phyloP scores from a whole-genome alignment of 1,139 yeast species.

The Saccharomyces pastorianus region DNA sequence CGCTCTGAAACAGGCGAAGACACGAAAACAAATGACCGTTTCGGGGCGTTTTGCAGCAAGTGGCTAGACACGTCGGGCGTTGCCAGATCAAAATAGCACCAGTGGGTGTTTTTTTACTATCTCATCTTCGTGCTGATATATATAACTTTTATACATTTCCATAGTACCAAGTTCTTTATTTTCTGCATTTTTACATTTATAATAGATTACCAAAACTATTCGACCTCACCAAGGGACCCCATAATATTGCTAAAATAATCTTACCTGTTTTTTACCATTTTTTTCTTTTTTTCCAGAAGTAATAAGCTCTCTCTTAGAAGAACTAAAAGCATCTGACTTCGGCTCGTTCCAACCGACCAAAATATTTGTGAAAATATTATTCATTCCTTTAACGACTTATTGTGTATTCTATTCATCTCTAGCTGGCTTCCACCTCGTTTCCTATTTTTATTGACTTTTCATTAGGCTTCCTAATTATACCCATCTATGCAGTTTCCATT shows the following conservation, averaged over 20 bases:
- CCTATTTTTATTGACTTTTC: background rate
- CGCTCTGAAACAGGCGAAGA: slow-evolving; percentile 1
- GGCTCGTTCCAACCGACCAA: slow-evolving; percentile 1
- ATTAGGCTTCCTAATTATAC: background rate
- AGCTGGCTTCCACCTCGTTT: background rate
- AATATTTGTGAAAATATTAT: background rate
- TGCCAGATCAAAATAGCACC: background rate
- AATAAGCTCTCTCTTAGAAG: background rate
- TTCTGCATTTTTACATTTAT: background rate
- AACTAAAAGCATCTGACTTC: background rate
- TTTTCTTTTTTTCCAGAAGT: background rate
- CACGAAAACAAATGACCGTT: background rate
- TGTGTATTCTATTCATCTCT: background rate
- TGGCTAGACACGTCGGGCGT: background rate
- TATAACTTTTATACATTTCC: background rate
- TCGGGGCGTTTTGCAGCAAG: background rate
- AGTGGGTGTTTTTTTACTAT: background rate
- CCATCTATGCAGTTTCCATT: background rate
- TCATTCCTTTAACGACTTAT: background rate
- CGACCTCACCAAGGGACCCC: background rate
- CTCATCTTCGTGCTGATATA: background rate
- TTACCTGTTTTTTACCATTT: background rate
- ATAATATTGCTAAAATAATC: background rate
- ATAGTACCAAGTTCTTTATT: background rate
- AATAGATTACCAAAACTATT: background rate